A percentile compares a stretch with the other conserved stretches of the same genome.
phyloP scores from a whole-genome alignment of 1,284 basidiomycete genomes.

The Ustilago cynodontis region DNA sequence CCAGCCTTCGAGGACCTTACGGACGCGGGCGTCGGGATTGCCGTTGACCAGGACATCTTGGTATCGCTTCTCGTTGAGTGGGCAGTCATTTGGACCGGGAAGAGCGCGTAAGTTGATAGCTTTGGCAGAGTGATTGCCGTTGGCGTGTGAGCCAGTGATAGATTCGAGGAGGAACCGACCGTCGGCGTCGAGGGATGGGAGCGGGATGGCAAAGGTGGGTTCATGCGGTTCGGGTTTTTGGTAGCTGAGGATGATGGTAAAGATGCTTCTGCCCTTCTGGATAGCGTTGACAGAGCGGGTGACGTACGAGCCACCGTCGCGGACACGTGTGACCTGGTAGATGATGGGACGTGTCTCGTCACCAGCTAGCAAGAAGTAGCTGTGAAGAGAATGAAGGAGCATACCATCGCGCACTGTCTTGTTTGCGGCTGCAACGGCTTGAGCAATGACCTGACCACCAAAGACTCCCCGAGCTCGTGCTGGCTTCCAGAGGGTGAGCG shows the following conservation, averaged over 20 bases:
- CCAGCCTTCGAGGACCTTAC: conserved; percentile 50
- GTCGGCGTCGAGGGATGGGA: conserved; percentile 45
- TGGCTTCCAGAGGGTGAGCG: conserved; percentile 61
- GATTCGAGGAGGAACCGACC: conserved; percentile 26
- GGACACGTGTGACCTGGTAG: conserved; percentile 61
- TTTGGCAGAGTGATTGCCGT: conserved; percentile 38
- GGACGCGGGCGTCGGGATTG: conserved; percentile 29
- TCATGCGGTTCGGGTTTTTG: conserved; percentile 63
- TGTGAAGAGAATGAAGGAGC: conserved; percentile 58
- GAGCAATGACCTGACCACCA: conserved; percentile 66
- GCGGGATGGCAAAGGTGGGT: conserved; percentile 60
- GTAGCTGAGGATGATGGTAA: conserved; percentile 64
- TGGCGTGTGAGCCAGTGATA: conserved; percentile 45
- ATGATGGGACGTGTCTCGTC: conserved; percentile 58
- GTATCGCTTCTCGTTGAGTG: conserved; percentile 58
- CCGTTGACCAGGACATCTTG: conserved; percentile 38
- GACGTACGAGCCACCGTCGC: conserved; percentile 66
- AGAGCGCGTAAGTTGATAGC: conserved; percentile 44
- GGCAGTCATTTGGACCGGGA: conserved; percentile 44
- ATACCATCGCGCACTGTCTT: conserved; percentile 57
- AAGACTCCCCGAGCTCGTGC: conserved; percentile 65
- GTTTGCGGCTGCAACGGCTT: conserved; percentile 59
- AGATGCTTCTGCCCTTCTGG: conserved; percentile 60
- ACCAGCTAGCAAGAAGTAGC: conserved; percentile 65
- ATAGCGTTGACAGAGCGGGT: conserved; percentile 63